Percentiles rank a stretch among this genome's conserved stretches.
Conservation (phyloP, 2,329 filamentous ascomycete genomes). For the Pseudopyrenochaeta lycopersici region DNA sequence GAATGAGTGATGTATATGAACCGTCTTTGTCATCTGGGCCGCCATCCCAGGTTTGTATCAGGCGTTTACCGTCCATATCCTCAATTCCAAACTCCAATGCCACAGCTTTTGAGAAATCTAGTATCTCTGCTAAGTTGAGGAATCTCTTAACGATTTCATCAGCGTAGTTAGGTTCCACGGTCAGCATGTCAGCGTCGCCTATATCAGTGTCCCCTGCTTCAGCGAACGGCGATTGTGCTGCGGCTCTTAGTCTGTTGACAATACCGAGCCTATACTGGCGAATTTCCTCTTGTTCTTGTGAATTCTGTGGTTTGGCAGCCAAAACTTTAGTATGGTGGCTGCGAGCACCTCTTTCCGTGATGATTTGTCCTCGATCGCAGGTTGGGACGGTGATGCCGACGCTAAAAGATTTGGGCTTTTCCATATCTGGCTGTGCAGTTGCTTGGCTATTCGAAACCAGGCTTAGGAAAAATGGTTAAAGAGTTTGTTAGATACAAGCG, state of each 20-base stretch:
- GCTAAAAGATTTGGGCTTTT: not conserved
- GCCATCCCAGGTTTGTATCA: not conserved
- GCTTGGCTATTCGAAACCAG: not conserved
- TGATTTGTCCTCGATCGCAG: not conserved
- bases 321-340: not conserved
- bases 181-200: not conserved
- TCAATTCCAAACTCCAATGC: not conserved
- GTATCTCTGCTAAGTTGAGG: not conserved
- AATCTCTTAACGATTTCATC: constrained; percentile 7
- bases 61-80: not conserved
- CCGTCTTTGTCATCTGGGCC: not conserved
- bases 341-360: constrained; percentile 9
- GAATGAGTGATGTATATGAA: not conserved
- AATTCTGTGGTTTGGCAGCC: not conserved
- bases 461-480: no score
- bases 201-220: not conserved
- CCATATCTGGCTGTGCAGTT: not conserved
- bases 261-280: not conserved
- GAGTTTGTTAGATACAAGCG: no score
- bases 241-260: not conserved
- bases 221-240: not conserved
- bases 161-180: not conserved
- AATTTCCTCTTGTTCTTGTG: not conserved
- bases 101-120: constrained; percentile 5
- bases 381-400: not conserved